phyloP scores from a whole-genome alignment of 2,329 filamentous ascomycete species.

The Cercospora nicotianae region DNA sequence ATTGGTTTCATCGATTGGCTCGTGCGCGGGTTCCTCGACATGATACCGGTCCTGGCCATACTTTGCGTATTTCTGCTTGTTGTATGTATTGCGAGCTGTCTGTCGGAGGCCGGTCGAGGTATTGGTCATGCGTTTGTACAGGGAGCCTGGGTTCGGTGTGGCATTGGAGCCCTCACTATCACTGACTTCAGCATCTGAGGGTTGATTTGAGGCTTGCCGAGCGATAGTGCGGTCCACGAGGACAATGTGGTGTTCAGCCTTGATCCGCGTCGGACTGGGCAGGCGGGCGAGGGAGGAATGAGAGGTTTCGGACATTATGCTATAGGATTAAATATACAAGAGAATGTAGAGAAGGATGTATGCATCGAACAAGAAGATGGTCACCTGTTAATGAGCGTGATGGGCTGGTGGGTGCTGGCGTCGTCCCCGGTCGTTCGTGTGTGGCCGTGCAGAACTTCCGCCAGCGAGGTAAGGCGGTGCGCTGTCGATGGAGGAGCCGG shows the following conservation, averaged over 20 bases:
- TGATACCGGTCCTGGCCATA: slow-evolving; percentile 38
- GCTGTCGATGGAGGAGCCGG: not conserved
- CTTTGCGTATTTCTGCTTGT: slow-evolving; percentile 39
- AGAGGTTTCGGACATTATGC: slow-evolving; percentile 32
- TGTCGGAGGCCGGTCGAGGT: slow-evolving; percentile 33
- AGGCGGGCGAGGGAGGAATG: slow-evolving; percentile 28
- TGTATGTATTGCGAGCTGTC: slow-evolving; percentile 33
- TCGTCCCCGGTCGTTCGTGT: slow-evolving; percentile 14
- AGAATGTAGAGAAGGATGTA: slow-evolving; percentile 6
- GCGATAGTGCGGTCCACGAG: slow-evolving; percentile 59
- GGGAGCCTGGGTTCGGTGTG: slow-evolving; percentile 18
- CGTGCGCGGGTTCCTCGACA: slow-evolving; percentile 17
- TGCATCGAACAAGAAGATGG: slow-evolving; percentile 12
- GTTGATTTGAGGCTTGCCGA: slow-evolving; percentile 17
- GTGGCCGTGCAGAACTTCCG: slow-evolving; percentile 21
- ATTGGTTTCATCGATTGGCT: slow-evolving; percentile 22
- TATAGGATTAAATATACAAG: slow-evolving; percentile 5
- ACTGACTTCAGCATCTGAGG: slow-evolving; percentile 32
- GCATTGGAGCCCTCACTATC: slow-evolving; percentile 31
- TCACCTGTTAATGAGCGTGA: slow-evolving; percentile 32
- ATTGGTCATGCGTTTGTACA: slow-evolving; percentile 33
- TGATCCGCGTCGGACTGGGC: slow-evolving; percentile 28
- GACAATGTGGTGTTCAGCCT: slow-evolving; percentile 61
- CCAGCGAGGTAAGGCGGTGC: slow-evolving; percentile 16
- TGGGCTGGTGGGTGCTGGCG: slow-evolving; percentile 22